These are phyloP conservation scores for Fusarium pseudonygamai DNA, from an alignment of 2,329 filamentous ascomycete species.

Conservation along the genomic window DNA sequence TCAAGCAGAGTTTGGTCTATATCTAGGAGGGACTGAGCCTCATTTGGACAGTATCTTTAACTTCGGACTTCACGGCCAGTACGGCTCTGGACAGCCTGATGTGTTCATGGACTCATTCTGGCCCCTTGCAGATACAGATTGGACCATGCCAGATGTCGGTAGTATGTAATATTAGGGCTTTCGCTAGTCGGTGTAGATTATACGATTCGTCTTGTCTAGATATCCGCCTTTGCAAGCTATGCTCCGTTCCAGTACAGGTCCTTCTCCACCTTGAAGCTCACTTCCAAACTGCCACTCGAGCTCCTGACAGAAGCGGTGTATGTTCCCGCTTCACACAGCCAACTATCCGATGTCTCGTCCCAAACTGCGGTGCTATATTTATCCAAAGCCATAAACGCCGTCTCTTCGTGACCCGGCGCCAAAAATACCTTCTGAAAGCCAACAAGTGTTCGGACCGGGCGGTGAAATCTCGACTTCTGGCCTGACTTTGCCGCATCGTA, in stretches of 20 bases:
- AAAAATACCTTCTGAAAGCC: slow-evolving; percentile 7
- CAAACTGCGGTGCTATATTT: slow-evolving; percentile 15
- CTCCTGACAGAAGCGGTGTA: slow-evolving; percentile 1
- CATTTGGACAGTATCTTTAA: neutral
- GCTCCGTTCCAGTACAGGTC: slow-evolving; percentile 12
- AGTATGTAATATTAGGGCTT: neutral
- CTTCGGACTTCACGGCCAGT: neutral
- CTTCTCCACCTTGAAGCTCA: neutral
- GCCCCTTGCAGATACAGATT: slow-evolving; percentile 5
- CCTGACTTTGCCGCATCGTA: neutral
- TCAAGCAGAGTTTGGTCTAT: neutral
- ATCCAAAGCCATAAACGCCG: neutral
- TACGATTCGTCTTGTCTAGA: no score
- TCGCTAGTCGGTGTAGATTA: no score
- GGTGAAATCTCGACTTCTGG: slow-evolving; percentile 5
- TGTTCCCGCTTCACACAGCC: slow-evolving; percentile 8
- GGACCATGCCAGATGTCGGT: neutral
- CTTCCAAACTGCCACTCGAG: neutral
- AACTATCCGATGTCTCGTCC: slow-evolving; percentile 1
- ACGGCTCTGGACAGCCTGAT: slow-evolving; percentile 9
- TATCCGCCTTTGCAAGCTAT: neutral
- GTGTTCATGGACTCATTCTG: slow-evolving; percentile 27
- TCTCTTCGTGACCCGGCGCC: neutral
- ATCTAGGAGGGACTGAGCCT: neutral
- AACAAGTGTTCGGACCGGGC: neutral